A percentile compares a stretch with the other conserved stretches of the same genome.
Conservation (phyloP, 2,329 filamentous ascomycete genomes). For the Ascochyta viciae-villosae region DNA sequence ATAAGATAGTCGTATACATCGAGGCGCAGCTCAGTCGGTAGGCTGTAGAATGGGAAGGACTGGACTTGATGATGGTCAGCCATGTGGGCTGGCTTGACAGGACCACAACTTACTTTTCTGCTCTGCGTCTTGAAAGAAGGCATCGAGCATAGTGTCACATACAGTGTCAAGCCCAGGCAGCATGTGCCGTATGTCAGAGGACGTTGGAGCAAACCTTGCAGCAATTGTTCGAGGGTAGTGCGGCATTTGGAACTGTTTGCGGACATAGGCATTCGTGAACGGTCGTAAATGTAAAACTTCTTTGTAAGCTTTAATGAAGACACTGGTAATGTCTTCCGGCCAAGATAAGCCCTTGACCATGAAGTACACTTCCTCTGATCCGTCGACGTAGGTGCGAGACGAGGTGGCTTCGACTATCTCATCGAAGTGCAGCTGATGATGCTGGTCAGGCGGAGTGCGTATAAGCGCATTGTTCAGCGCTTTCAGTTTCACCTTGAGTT, state of each 20-base stretch:
- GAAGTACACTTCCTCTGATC: conserved; percentile 29
- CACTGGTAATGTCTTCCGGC: conserved; percentile 27
- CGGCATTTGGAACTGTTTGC: conserved; percentile 7
- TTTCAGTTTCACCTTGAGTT: conserved; percentile 29
- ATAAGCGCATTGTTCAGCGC: conserved; percentile 25
- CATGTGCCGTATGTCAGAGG: conserved; percentile 28
- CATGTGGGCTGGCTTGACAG: no score
- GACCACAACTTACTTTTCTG: conserved; percentile 19
- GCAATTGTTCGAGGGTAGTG: background rate
- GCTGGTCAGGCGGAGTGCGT: conserved; percentile 1
- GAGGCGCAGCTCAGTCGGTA: conserved; percentile 36
- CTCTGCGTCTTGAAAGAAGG: conserved; percentile 20
- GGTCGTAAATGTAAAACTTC: conserved; percentile 20
- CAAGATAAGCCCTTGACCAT: conserved; percentile 23
- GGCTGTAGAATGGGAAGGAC: conserved; percentile 30
- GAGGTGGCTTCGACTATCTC: background rate
- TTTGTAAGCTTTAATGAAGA: conserved; percentile 29
- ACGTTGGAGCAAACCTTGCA: conserved; percentile 25
- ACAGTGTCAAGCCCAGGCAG: conserved; percentile 26
- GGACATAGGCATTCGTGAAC: conserved; percentile 23
- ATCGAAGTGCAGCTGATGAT: conserved; percentile 6
- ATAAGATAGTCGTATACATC: conserved; percentile 27
- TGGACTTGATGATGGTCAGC: conserved; percentile 22
- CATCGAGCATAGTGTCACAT: conserved; percentile 26
- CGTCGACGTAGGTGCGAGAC: conserved; percentile 21